phyloP scores from a whole-genome alignment of 495 filamentous ascomycete genomes.

The Talaromyces ruber region DNA sequence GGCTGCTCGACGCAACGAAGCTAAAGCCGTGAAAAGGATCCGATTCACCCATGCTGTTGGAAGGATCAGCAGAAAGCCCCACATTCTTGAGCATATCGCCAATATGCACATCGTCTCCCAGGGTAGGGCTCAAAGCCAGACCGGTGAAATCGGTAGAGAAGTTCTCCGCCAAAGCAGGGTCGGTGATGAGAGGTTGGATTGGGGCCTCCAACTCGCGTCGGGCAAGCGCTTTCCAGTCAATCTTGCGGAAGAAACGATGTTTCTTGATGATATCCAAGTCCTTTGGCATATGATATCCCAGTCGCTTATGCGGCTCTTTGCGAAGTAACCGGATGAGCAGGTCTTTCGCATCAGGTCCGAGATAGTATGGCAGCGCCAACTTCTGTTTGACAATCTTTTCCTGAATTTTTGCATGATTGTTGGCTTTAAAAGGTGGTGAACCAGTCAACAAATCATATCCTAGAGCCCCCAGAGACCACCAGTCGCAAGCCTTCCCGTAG shows the following conservation, averaged over 20 bases:
- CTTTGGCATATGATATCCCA: conserved; percentile 81
- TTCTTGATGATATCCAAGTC: conserved; percentile 81
- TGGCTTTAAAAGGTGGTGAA: conserved; percentile 77
- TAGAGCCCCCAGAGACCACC: conserved; percentile 94
- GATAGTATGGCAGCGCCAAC: conserved; percentile 75
- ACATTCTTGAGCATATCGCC: conserved; percentile 8
- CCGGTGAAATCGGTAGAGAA: conserved; percentile 84
- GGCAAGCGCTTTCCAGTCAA: conserved; percentile 82
- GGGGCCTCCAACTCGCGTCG: conserved; percentile 72
- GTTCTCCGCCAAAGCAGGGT: conserved; percentile 93
- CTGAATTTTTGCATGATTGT: conserved; percentile 86
- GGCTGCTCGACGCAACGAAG: conserved; percentile 81
- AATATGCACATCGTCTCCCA: conserved; percentile 34
- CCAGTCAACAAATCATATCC: conserved; percentile 90
- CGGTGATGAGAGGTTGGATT: conserved; percentile 85
- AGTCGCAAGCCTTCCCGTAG: conserved; percentile 92
- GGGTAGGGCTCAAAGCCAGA: conserved; percentile 66
- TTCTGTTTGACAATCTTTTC: conserved; percentile 91
- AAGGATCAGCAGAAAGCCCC: conserved; percentile 14
- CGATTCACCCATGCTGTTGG: conserved; percentile 34
- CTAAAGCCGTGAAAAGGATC: conserved; percentile 93
- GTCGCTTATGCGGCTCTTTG: conserved; percentile 82
- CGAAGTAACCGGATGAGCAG: conserved; percentile 78
- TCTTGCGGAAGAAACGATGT: conserved; percentile 93
- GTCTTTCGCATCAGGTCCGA: conserved; percentile 85